phyloP scores from a whole-genome alignment of 495 filamentous ascomycete species.

The Aspergillus saccharolyticus region DNA sequence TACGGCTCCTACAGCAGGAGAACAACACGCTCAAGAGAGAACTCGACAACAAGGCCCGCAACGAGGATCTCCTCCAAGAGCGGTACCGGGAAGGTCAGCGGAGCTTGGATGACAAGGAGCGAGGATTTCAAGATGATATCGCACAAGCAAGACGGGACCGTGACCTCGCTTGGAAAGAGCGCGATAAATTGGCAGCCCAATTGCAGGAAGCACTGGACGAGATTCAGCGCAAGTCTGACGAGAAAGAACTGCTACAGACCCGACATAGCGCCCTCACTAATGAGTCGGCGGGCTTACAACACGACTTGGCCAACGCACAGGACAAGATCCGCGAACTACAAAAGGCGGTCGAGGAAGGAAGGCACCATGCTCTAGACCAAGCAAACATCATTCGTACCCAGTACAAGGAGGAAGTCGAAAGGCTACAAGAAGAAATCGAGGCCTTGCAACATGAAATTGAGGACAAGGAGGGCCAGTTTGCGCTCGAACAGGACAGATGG shows the following conservation, averaged over 20 bases:
- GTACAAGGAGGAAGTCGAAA: slow-evolving; percentile 59
- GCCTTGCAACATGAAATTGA: slow-evolving; percentile 66
- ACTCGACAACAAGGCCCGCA: slow-evolving; percentile 44
- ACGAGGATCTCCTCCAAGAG: slow-evolving; percentile 36
- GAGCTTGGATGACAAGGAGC: slow-evolving; percentile 38
- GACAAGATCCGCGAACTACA: slow-evolving; percentile 54
- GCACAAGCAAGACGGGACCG: slow-evolving; percentile 34
- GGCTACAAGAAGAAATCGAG: slow-evolving; percentile 61
- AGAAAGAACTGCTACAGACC: slow-evolving; percentile 65
- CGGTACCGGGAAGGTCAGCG: slow-evolving; percentile 39
- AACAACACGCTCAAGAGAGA: slow-evolving; percentile 46
- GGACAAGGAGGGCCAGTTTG: slow-evolving; percentile 66
- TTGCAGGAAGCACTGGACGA: slow-evolving; percentile 52
- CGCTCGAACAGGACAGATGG: slow-evolving; percentile 68
- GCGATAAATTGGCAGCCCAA: slow-evolving; percentile 38
- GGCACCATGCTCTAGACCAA: slow-evolving; percentile 51
- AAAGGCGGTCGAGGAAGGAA: slow-evolving; percentile 52
- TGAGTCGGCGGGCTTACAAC: slow-evolving; percentile 63
- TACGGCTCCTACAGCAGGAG: slow-evolving; percentile 55
- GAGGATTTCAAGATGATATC: slow-evolving; percentile 40
- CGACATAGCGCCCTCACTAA: slow-evolving; percentile 64
- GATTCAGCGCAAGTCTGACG: slow-evolving; percentile 52
- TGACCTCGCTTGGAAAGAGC: slow-evolving; percentile 32
- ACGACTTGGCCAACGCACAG: slow-evolving; percentile 54
- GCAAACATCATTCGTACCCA: slow-evolving; percentile 53